phyloP scores from a whole-genome alignment of 1,139 yeast species.

The Blastobotrys petasosporus region DNA sequence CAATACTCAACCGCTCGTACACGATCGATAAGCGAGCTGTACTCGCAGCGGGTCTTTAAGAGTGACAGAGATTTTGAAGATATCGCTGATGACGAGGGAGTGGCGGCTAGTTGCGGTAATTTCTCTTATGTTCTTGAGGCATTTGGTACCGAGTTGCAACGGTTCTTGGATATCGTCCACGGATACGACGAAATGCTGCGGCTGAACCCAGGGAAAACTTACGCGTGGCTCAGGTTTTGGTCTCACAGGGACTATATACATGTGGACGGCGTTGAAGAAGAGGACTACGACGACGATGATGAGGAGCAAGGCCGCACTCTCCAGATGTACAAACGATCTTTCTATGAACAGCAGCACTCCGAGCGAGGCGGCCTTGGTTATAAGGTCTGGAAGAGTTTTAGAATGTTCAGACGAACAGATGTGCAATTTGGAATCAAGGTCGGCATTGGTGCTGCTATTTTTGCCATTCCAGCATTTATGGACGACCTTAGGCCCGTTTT shows the following conservation, averaged over 20 bases:
- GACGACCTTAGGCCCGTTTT: conserved; percentile 51
- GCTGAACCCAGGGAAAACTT: conserved; percentile 28
- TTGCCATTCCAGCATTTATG: conserved; percentile 64
- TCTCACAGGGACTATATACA: conserved; percentile 12
- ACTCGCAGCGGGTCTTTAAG: conserved; percentile 52
- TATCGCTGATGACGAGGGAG: conserved; percentile 67
- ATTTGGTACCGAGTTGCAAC: conserved; percentile 52
- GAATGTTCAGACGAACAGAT: conserved; percentile 51
- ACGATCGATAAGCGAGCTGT: conserved; percentile 51
- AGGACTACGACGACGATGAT: conserved; percentile 1
- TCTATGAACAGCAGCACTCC: background rate
- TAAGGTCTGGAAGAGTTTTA: conserved; percentile 41
- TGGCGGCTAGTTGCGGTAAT: conserved; percentile 81
- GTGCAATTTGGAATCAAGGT: conserved; percentile 76
- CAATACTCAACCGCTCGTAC: conserved; percentile 54
- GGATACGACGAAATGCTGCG: conserved; percentile 33
- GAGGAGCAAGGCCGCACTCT: background rate
- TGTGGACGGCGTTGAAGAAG: conserved; percentile 5
- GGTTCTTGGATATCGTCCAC: conserved; percentile 44
- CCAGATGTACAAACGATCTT: conserved; percentile 1
- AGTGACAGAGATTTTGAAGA: conserved; percentile 29
- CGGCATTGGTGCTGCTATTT: conserved; percentile 65
- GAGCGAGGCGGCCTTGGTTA: conserved; percentile 3
- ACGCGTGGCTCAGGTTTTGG: conserved; percentile 55
- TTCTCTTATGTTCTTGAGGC: conserved; percentile 61